Evolutionary conservation across 225 moss, liverwort and hornwort genomes (phyloP), one percentile per base, ranked within the genome.

Genomic region (Pleurozium schreberi): DNA sequence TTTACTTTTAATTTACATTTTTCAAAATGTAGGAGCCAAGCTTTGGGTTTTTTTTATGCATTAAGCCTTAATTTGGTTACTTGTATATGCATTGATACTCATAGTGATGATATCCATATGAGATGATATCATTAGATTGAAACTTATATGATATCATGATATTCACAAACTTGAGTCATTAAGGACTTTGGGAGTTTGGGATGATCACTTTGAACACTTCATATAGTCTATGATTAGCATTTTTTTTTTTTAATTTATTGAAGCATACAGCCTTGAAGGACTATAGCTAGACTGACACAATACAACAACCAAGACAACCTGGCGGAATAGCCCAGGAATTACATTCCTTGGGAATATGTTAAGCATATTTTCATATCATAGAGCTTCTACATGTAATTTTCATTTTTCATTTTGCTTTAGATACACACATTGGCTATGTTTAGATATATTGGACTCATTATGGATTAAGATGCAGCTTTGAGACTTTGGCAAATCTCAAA

Each of bases 1-100:
- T 17, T 71, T 71, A 71, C 17, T 71, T 40, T 6, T 69, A 23
- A 25, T 40, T 70, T 26, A 14, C 26, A 42, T 26, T 70, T n/a
- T 70, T 70, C 42, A 14, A 0, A 42, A 0, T 8, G 0, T 1
- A 14, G 26, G 42, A 69, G 25, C 0, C 11, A 40, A 40, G 26
- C 8, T 69, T 14, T 42, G 6, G 36, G 36, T 8, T 42, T n/a
- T 42, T 42, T 1, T 42, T 14, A n/a, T n/a, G n/a, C n/a, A 69
- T 14, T 25, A 67, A 68, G 68, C n/a, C n/a, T 68, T n/a, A n/a
- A 40, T 1, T 25, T 14, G 3, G 14, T 23, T 42, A 38, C 15
- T 68, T 22, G 4, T 22, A 1, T n/a, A n/a, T 7, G 1, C n/a
- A 23, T 23, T 42, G 25, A 69, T 69, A 23, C 2, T 25, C 10